Conservation (phyloP, 1,139 yeast species). For the Meyerozyma athensensis region DNA sequence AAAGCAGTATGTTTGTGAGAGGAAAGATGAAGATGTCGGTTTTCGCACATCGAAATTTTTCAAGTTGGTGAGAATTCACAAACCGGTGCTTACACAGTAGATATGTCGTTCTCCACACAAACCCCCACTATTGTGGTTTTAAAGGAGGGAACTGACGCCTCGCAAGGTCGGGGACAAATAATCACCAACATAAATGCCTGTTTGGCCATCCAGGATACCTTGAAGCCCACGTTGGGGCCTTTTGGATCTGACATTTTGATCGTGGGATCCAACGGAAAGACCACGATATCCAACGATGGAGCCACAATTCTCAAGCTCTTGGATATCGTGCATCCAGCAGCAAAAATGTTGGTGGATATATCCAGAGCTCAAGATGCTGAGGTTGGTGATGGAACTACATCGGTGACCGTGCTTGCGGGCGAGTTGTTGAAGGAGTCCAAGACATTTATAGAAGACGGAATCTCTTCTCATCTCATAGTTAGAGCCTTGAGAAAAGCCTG, state of each 20-base stretch:
- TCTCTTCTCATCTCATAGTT: constrained; percentile 81
- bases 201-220: constrained; percentile 91
- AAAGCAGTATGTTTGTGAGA: not conserved
- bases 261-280: constrained; percentile 75
- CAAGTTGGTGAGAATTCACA: not conserved
- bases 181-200: constrained; percentile 95
- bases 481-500: constrained; percentile 87
- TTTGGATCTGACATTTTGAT: constrained; percentile 92
- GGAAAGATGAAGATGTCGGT: not conserved
- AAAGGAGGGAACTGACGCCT: constrained; percentile 95
- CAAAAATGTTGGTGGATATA: constrained; percentile 89
- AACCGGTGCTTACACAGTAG: too few relatives aligned
- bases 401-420: constrained; percentile 92
- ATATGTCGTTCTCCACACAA: constrained; percentile 84
- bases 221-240: constrained; percentile 94
- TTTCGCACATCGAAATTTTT: constrained; percentile 4
- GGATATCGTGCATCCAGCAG: constrained; percentile 98
- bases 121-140: constrained; percentile 96
- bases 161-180: constrained; percentile 95
- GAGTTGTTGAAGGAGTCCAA: constrained; percentile 90
- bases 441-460: constrained; percentile 89
- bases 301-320: constrained; percentile 89
- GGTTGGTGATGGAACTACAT: constrained; percentile 98
- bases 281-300: constrained; percentile 96
- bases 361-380: constrained; percentile 98